Conservation (phyloP, 169 alveolate species). For the Plasmodium chabaudi region DNA sequence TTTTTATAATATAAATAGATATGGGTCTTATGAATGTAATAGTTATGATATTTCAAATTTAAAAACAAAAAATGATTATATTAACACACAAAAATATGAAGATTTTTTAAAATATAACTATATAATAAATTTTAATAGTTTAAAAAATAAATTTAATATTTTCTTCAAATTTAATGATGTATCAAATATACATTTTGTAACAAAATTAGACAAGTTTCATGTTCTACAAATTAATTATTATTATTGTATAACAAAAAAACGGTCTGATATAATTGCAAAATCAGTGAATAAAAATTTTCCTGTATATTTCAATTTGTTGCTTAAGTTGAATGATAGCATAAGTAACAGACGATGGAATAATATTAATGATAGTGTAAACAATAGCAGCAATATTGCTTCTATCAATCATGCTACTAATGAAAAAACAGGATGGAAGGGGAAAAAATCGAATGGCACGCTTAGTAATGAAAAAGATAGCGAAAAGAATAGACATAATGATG, state of each 20-base stretch:
- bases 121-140: slow-evolving; percentile 27
- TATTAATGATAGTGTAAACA: no score
- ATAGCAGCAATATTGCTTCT: background rate
- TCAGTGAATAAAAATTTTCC: slow-evolving; percentile 14
- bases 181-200: slow-evolving; percentile 52
- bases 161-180: slow-evolving; percentile 72
- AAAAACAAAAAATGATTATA: slow-evolving; percentile 3
- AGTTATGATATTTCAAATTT: slow-evolving; percentile 11
- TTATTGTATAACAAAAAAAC: slow-evolving; percentile 11
- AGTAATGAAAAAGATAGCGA: background rate
- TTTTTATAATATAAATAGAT: slow-evolving; percentile 30
- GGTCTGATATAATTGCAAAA: slow-evolving; percentile 10
- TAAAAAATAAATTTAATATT: slow-evolving; percentile 25
- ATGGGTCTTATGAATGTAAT: slow-evolving; percentile 33
- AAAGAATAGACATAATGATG: slow-evolving; percentile 2
- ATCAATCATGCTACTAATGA: background rate
- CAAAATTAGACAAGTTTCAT: background rate
- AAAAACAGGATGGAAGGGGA: background rate
- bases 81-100: slow-evolving; percentile 16
- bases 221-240: slow-evolving; percentile 17
- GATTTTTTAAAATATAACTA: slow-evolving; percentile 41
- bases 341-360: background rate
- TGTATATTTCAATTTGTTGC: slow-evolving; percentile 9
- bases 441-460: background rate
- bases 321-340: slow-evolving; percentile 16